Evolutionary conservation across 129 eudicot species (phyloP).

Genomic region (Flaveria sonorensis): DNA sequence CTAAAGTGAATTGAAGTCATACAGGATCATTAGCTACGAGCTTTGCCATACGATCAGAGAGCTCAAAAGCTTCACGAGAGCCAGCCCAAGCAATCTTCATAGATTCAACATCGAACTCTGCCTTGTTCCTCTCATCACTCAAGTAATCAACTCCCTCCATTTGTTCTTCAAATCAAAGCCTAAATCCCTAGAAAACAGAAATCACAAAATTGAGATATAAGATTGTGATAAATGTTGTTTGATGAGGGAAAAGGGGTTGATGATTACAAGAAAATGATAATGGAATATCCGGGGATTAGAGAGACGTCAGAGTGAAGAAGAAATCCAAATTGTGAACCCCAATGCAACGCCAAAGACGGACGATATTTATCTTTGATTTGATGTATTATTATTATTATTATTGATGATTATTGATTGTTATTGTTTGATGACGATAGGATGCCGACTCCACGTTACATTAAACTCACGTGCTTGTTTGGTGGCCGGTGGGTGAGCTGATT

Average conservation of each 20-base stretch:
- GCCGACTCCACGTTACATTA: not conserved
- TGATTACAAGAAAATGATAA: not conserved
- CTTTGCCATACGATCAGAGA: constrained; percentile 83
- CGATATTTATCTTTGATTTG: not conserved
- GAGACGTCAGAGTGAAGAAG: not conserved
- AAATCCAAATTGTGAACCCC: not conserved
- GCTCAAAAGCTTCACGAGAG: constrained; percentile 47
- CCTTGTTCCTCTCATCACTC: constrained; percentile 33
- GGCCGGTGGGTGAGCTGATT: not conserved
- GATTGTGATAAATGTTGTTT: not conserved
- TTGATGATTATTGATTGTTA: too few species aligned
- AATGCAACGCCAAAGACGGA: not conserved
- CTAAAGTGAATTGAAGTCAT: constrained; percentile 15
- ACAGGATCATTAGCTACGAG: constrained; percentile 92
- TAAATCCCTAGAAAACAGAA: not conserved
- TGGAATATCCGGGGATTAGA: not conserved
- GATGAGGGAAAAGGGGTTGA: not conserved
- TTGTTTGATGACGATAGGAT: not conserved
- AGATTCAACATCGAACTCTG: constrained; percentile 39
- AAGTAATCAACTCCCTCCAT: constrained; percentile 40
- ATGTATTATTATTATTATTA: too few species aligned
- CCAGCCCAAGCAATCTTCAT: constrained; percentile 62
- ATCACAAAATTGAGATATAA: not conserved
- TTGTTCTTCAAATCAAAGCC: constrained; percentile 19
- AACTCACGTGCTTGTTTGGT: constrained; percentile 12